phyloP scores from a whole-genome alignment of 2,329 filamentous ascomycete genomes.

The Alternaria arbusti region DNA sequence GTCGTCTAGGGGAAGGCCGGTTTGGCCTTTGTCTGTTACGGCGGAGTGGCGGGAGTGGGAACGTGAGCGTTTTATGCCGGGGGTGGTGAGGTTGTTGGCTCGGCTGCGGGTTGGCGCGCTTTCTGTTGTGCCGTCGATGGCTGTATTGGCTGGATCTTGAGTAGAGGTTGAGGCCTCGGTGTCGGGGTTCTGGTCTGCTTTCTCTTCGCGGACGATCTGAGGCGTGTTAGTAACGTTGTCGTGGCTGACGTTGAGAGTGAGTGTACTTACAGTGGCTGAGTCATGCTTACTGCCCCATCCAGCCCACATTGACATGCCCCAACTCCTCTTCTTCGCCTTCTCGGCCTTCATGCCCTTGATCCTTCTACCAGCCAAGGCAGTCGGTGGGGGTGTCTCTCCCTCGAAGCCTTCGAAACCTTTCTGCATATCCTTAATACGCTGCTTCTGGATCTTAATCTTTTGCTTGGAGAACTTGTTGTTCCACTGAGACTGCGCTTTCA shows the following conservation, averaged over 20 bases:
- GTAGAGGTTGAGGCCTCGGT: conserved; percentile 38
- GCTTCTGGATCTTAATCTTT: conserved; percentile 75
- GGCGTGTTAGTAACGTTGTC: conserved; percentile 10
- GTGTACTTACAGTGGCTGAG: conserved; percentile 66
- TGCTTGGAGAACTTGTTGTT: conserved; percentile 73
- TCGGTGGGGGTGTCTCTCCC: conserved; percentile 81
- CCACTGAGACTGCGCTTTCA: conserved; percentile 74
- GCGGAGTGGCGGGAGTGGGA: conserved; percentile 39
- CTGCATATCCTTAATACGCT: conserved; percentile 74
- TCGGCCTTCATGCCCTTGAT: conserved; percentile 55
- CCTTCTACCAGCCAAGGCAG: conserved; percentile 77
- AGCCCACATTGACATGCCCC: conserved; percentile 83
- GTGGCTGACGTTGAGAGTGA: neutral
- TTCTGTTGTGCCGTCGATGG: conserved; percentile 47
- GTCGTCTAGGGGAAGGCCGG: conserved; percentile 24
- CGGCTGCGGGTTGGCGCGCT: conserved; percentile 15
- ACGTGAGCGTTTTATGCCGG: conserved; percentile 20
- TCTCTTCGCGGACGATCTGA: conserved; percentile 44
- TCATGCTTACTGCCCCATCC: conserved; percentile 91
- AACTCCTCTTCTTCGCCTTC: conserved; percentile 69
- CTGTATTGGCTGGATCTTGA: conserved; percentile 2
- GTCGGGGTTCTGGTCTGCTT: conserved; percentile 34
- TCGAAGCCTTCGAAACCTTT: conserved; percentile 73
- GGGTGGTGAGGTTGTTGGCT: conserved; percentile 6
- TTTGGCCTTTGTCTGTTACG: conserved; percentile 45